A percentile compares a stretch with the other conserved stretches of the same genome.
Conservation (phyloP, 306 rosid genomes). For the Acacia acuminata region DNA sequence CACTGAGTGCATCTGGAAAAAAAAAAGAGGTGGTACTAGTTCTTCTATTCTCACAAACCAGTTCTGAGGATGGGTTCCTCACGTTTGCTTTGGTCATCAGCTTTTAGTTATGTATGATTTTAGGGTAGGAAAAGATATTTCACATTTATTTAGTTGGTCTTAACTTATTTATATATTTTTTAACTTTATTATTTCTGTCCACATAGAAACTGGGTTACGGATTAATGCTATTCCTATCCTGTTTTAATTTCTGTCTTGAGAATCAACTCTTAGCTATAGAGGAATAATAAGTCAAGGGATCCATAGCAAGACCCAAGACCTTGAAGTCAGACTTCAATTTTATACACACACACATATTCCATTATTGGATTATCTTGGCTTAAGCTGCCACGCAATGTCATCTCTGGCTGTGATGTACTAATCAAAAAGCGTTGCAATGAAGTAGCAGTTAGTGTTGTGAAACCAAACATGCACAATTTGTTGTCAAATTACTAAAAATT, state of each 20-base stretch:
- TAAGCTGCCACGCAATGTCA: constrained; percentile 29
- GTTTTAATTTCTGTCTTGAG: constrained; percentile 4
- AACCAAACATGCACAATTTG: neutral
- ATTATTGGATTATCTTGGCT: constrained; percentile 16
- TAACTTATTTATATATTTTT: neutral
- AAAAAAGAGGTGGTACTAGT: neutral
- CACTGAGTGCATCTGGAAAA: too few relatives aligned
- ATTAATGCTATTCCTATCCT: neutral
- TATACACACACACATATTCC: neutral
- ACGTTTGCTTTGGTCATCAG: neutral
- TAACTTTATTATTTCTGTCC: neutral
- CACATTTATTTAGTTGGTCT: neutral
- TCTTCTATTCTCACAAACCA: neutral
- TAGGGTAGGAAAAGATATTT: neutral
- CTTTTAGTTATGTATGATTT: neutral
- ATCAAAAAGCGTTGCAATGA: neutral
- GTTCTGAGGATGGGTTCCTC: neutral
- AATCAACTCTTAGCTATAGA: neutral
- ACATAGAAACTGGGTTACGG: neutral
- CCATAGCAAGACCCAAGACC: constrained; percentile 17
- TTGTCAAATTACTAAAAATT: neutral
- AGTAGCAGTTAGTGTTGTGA: neutral
- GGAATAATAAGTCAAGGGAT: neutral
- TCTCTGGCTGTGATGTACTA: constrained; percentile 32
- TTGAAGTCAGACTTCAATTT: constrained; percentile 16